Base-by-base conservation (phyloP, 495 filamentous ascomycete species). In the Beverwykella pulmonaria region DNA sequence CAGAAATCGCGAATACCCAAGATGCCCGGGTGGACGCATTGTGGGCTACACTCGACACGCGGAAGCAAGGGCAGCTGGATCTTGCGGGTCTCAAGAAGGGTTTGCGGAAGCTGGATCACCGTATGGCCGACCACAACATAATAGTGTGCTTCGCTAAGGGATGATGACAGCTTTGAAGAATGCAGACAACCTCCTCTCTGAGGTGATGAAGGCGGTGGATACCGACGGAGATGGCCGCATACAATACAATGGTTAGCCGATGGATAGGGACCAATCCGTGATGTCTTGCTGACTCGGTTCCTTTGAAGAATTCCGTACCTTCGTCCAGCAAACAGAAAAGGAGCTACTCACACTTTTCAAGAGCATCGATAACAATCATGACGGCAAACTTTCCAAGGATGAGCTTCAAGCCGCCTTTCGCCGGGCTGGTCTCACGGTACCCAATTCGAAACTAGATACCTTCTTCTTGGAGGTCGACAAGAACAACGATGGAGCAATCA, bases 401-500 rank as follows among this genome's bases (percentile, higher is more conserved):
- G 94, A 98, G 78, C 82, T 98, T 46, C 84, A 83, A 54, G 77
- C 79, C 22, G 94, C 94, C 9, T 95, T 97, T 73, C 76, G 85
- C 53, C 83, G 80, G 27, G 88, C 92, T 32, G 94, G 92, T 20
- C 82, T 98, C 50, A 82, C 86, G 0, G 89, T 98, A 1, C 88
- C 92, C 10, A 86, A 79, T 61, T 82, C 88, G 59, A 89, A 91
- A 71, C 76, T 98, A 22, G 86, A 94, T 66, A 82, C 85, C 53
- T 96, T 98, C 78, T 97, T 98, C 71, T 79, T 81, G 30, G 88
- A 96, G 70, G 90, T 98, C 53, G 94, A 98, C 76, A 84, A 83
- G 73, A 93, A 98, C 76, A 83, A 88, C 60, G 93, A 98, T 76
- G 95, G 86, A 19, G 88, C 84, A 59, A 97, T 98, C 66, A 90